Base-by-base conservation (phyloP, 2,329 filamentous ascomycete genomes). In the Penicillium nordicum region DNA sequence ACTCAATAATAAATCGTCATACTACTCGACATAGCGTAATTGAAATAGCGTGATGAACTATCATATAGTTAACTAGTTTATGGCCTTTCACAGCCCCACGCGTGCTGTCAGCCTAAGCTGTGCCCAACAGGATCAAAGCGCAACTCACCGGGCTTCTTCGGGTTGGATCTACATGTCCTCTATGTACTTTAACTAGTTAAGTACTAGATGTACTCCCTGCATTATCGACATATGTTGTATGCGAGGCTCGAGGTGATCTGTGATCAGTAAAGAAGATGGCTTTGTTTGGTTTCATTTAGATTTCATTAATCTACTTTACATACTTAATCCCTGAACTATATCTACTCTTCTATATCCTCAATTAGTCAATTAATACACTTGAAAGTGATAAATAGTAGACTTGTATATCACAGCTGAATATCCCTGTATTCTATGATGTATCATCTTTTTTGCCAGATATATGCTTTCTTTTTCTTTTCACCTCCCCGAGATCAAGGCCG, bases 41-140 rank as follows among this genome's bases (percentile, higher is more conserved):
- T 18, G 12, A 23, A 11, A 37, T 29, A 27, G 16, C n/a, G 14
- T 25, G 5, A 36, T 27, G 32, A 36, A 29, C 36, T 34, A 34
- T 41, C 16, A 45, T 10, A 27, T 50, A 21, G 6, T 18, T 21
- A 3, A 21, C 5, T 27, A 27, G 25, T 8, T 18, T 18, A 8
- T 18, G n/a, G 9, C 16, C 23, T 40, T 18, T 40, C 47, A 54
- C 40, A 27, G 12, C 30, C 49, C 21, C 36, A 32, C 34, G 18
- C 36, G 25, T 41, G 18, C 9, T 32, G 5, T 43, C 48, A 44
- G 57, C 57, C 59, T 49, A 60, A 59, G 30, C n/a, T 12, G 45
- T 60, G 57, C 59, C 61, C 52, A 53, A 53, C 45, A 48, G 40
- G 53, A 60, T 60, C 61, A 53, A 57, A 58, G 61, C 60, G 61